Evolutionary conservation across 2,329 filamentous ascomycete genomes (phyloP).

Genomic region (Venturia carpophila): DNA sequence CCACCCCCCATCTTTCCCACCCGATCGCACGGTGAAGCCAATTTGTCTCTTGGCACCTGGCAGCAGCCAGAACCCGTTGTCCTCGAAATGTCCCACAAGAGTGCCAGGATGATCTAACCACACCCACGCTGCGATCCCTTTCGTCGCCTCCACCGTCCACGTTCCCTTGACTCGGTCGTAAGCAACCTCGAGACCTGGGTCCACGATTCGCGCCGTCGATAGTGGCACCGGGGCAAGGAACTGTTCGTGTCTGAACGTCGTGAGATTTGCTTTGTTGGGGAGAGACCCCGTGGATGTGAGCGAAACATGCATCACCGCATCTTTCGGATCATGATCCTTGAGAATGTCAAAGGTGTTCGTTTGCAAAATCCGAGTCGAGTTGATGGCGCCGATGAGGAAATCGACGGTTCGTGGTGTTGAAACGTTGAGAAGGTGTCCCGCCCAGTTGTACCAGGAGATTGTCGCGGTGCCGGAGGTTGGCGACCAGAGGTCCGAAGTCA

Average conservation of each 20-base stretch:
- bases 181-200: constrained; percentile 40
- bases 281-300: constrained; percentile 39
- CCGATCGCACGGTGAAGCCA: constrained; percentile 34
- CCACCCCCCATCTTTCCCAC: constrained; percentile 41
- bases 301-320: constrained; percentile 40
- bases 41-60: constrained; percentile 40
- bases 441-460: constrained; percentile 46
- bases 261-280: constrained; percentile 38
- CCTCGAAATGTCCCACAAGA: constrained; percentile 44
- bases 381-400: constrained; percentile 44
- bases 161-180: constrained; percentile 27
- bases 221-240: constrained; percentile 44
- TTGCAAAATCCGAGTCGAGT: constrained; percentile 35
- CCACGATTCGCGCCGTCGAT: constrained; percentile 39
- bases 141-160: constrained; percentile 43
- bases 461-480: constrained; percentile 39
- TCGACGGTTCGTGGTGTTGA: constrained; percentile 28
- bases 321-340: constrained; percentile 25
- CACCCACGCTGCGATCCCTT: constrained; percentile 45
- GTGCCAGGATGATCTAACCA: constrained; percentile 48
- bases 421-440: constrained; percentile 38
- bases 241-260: constrained; percentile 43
- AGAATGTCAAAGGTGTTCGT: constrained; percentile 29
- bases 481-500: constrained; percentile 51
- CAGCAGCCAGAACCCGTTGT: constrained; percentile 46